A percentile compares a stretch with the other conserved stretches of the same genome.
Conservation (phyloP, 169 alveolate genomes). For the Plasmodium cynomolgi region DNA sequence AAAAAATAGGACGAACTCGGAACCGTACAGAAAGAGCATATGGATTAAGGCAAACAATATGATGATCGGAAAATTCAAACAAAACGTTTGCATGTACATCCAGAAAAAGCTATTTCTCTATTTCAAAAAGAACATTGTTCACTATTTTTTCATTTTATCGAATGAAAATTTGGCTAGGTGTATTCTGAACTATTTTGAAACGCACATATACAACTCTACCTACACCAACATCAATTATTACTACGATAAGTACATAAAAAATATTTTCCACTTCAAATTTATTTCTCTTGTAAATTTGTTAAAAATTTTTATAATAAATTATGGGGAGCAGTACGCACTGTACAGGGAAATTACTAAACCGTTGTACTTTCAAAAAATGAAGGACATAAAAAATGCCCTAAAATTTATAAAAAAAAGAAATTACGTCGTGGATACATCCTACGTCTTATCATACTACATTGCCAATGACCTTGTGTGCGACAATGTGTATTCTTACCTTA, state of each 20-base stretch:
- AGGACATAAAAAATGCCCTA: constrained; percentile 25
- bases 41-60: constrained; percentile 43
- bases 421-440: constrained; percentile 50
- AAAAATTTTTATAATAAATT: constrained; percentile 52
- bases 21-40: constrained; percentile 35
- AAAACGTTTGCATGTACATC: constrained; percentile 26
- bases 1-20: constrained; percentile 44
- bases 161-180: constrained; percentile 67
- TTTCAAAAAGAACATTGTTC: constrained; percentile 55
- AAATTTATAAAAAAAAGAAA: constrained; percentile 22
- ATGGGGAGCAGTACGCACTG: constrained; percentile 23
- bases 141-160: constrained; percentile 48
- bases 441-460: constrained; percentile 39
- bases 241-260: constrained; percentile 57
- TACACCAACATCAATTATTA: constrained; percentile 67
- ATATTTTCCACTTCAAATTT: constrained; percentile 39
- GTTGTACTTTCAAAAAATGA: constrained; percentile 45
- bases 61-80: constrained; percentile 38
- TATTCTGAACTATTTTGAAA: constrained; percentile 37
- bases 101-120: constrained; percentile 51
- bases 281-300: constrained; percentile 58
- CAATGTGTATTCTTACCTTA: constrained; percentile 42
- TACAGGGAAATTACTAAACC: constrained; percentile 58
- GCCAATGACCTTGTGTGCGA: constrained; percentile 27
- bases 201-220: constrained; percentile 61